Conservation (phyloP, 106 monocot species). For the Vanilla planifolia region DNA sequence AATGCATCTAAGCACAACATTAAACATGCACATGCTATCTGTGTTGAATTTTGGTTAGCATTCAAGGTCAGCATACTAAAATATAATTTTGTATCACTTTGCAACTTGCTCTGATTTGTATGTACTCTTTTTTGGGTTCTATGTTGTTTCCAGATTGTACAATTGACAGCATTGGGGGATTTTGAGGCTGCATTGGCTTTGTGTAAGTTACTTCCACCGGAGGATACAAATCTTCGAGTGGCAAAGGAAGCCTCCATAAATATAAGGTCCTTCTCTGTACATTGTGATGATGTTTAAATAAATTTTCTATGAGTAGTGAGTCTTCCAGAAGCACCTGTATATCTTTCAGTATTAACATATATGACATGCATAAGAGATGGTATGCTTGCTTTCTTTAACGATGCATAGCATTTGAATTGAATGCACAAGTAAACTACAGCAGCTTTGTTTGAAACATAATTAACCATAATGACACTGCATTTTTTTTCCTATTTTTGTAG, state of each 20-base stretch:
- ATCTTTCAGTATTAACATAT: not conserved
- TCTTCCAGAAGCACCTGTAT: not conserved
- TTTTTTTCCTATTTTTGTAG: constrained; percentile 25
- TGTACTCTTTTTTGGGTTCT: not conserved
- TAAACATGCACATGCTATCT: too few relatives aligned
- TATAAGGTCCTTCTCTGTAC: constrained; percentile 46
- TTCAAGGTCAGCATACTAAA: too few relatives aligned
- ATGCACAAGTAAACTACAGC: too few relatives aligned
- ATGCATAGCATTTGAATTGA: not conserved
- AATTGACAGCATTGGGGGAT: constrained; percentile 95
- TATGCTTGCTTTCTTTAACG: not conserved
- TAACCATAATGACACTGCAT: too few relatives aligned
- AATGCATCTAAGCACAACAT: too few relatives aligned
- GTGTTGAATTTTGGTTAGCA: too few relatives aligned
- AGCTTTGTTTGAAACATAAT: too few relatives aligned
- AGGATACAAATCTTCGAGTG: constrained; percentile 88
- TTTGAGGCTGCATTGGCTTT: constrained; percentile 96
- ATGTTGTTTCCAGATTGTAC: constrained; percentile 74
- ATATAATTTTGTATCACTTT: too few relatives aligned
- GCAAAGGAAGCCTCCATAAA: constrained; percentile 92
- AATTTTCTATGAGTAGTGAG: not conserved
- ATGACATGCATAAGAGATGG: not conserved
- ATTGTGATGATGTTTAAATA: not conserved
- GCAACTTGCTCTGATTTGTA: constrained; percentile 2
- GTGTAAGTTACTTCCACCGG: constrained; percentile 93